A percentile compares a stretch with the other conserved stretches of the same genome.
Evolutionary conservation across 2,329 filamentous ascomycete species (phyloP).

Genomic region (Phaeosphaeria sp.): DNA sequence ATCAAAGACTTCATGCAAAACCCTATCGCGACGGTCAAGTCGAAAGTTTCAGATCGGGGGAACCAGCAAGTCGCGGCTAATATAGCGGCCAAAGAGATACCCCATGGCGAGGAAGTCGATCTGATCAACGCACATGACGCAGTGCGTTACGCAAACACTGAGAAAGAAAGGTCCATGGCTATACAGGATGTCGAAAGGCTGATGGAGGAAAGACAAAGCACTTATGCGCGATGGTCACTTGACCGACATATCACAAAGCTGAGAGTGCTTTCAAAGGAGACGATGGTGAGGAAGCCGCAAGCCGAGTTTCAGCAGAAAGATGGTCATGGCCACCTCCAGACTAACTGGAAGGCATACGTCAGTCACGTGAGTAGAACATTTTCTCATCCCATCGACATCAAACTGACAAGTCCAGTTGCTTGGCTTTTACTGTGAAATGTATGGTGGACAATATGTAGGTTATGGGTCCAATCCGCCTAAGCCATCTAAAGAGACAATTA

Average conservation of each 20-base stretch:
- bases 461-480: conserved; percentile 35
- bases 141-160: conserved; percentile 18
- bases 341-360: conserved; percentile 40
- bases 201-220: conserved; percentile 38
- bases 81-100: conserved; percentile 53
- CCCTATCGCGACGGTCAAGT: conserved; percentile 32
- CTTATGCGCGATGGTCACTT: conserved; percentile 45
- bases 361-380: conserved; percentile 31
- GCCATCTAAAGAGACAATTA: conserved; percentile 40
- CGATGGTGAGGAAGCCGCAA: conserved; percentile 22
- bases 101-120: conserved; percentile 46
- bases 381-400: not conserved
- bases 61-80: conserved; percentile 35
- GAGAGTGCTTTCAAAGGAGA: conserved; percentile 29
- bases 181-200: conserved; percentile 23
- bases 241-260: conserved; percentile 46
- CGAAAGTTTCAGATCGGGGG: conserved; percentile 26
- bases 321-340: conserved; percentile 11
- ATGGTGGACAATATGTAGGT: conserved; percentile 49
- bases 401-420: conserved; percentile 31
- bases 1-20: conserved; percentile 33
- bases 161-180: conserved; percentile 22
- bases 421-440: conserved; percentile 35
- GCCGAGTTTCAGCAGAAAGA: conserved; percentile 33
- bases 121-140: conserved; percentile 42